These are phyloP conservation scores for Amauroascus niger DNA, from an alignment of 2,329 filamentous ascomycete species.

Conservation along the genomic window DNA sequence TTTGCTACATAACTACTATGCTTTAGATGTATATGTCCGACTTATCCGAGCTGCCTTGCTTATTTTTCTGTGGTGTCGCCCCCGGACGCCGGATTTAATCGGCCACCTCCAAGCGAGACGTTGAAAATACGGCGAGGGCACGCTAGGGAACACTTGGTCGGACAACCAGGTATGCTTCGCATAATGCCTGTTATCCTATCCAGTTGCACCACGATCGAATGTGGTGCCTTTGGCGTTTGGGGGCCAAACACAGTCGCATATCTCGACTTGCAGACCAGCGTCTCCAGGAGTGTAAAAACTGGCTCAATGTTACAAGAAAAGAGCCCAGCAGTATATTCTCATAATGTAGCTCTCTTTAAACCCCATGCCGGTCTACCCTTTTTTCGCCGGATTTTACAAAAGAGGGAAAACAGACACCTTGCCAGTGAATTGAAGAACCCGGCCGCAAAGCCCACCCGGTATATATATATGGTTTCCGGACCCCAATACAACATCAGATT, in stretches of 20 bases:
- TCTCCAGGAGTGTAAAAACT: too few species aligned
- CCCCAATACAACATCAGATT: background rate
- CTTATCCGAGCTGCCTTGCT: background rate
- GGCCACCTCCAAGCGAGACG: background rate
- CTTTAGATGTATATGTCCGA: too few species aligned
- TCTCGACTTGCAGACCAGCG: background rate
- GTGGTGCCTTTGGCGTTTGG: background rate
- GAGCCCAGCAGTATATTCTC: too few species aligned
- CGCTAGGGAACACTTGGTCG: background rate
- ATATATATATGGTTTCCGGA: background rate
- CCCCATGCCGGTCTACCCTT: too few species aligned
- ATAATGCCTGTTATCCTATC: background rate
- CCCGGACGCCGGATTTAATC: background rate
- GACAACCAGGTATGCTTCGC: background rate
- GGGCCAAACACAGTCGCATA: background rate
- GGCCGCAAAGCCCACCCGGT: too few species aligned
- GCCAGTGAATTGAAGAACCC: too few species aligned
- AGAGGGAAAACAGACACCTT: too few species aligned
- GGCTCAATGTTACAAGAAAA: background rate
- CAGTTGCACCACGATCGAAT: background rate
- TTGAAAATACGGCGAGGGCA: background rate
- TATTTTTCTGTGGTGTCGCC: background rate
- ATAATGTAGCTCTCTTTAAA: background rate
- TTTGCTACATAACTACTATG: background rate
- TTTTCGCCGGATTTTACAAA: too few species aligned